Percentiles rank a stretch among this genome's conserved stretches.
phyloP scores from a whole-genome alignment of 371 early-diverging fungal genomes.

The Actinomucor elegans region DNA sequence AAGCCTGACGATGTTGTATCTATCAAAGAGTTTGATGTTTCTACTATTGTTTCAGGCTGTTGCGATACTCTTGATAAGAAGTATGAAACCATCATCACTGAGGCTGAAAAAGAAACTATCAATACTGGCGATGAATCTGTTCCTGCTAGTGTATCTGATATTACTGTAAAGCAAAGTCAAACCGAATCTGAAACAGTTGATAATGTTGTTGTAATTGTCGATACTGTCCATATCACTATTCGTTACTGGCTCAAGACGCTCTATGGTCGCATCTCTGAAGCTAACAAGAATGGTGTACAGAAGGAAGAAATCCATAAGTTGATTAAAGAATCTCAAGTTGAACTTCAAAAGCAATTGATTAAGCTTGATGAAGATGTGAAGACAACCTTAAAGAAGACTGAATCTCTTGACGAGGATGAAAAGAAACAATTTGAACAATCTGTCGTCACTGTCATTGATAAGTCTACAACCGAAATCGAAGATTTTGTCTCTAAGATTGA shows the following conservation, averaged over 20 bases:
- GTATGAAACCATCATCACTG: constrained; percentile 1
- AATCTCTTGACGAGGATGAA: constrained; percentile 3
- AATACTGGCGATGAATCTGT: not conserved
- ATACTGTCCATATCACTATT: constrained; percentile 19
- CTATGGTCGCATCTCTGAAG: constrained; percentile 8
- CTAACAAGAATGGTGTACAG: constrained; percentile 12
- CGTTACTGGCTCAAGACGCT: constrained; percentile 26
- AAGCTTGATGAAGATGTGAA: not conserved
- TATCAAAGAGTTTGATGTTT: constrained; percentile 4
- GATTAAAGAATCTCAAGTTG: constrained; percentile 14
- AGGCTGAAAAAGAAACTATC: constrained; percentile 1
- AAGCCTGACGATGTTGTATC: constrained; percentile 13
- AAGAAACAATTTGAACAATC: constrained; percentile 16
- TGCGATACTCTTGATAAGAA: constrained; percentile 14
- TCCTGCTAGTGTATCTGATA: not conserved
- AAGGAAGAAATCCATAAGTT: constrained; percentile 15
- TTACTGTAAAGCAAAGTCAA: not conserved
- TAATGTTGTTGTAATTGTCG: constrained; percentile 8
- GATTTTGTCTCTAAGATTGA: constrained; percentile 7
- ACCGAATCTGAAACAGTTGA: constrained; percentile 14
- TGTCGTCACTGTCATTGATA: constrained; percentile 9
- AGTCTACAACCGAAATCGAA: constrained; percentile 5
- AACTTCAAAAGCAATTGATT: constrained; percentile 15
- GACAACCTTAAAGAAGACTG: not conserved
- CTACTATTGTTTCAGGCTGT: not conserved